Evolutionary conservation across 1,284 basidiomycete species (phyloP), one percentile per base, ranked within the genome.

Genomic region (Cutaneotrichosporon arboriforme): DNA sequence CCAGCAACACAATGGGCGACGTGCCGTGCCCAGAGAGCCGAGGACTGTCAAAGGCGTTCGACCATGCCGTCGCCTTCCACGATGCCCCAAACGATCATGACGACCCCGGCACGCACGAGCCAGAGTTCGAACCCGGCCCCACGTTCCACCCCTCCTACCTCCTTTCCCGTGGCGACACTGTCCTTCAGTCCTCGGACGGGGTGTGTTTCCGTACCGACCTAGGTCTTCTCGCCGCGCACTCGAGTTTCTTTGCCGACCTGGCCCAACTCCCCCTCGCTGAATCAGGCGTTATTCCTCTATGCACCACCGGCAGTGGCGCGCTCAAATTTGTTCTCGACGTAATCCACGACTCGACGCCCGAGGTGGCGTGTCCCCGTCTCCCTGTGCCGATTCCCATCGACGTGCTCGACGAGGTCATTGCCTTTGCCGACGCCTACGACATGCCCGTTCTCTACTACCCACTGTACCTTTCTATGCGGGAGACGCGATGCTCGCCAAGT

Each of bases 241-340:
- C 52, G 10, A n/a, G 40, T 12, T 49, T 54, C 52, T 49, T 54
- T 33, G 7, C 21, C 18, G 48, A 49, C 45, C 22, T 45, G n/a
- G 10, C n/a, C 34, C 21, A 40, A 14, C 36, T 22, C 2, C 17
- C 46, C 31, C 14, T 23, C 23, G 7, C 26, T 31, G 7, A 1
- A 13, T 36, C 17, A 5, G 26, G 26, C 26, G 7, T 31, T 31
- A 5, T 31, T 7, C 26, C 26, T 7, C 26, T 31, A 10, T 31
- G 26, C 26, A 31, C 26, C 7, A 20, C 17, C n/a, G 23, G 31
- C 13, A 35, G 17, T 13, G 36, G 8, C 36, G 36, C 36, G 14
- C 36, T 37, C 36, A 37, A 37, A 13, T 18, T 37, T 37, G 36
- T 37, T 5, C 36, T 37, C 14, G 36, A 37, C 36, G 17, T 18